These are phyloP conservation scores for Lactarius sp. DNA, from an alignment of 768 basidiomycete species.

Conservation along the genomic window DNA sequence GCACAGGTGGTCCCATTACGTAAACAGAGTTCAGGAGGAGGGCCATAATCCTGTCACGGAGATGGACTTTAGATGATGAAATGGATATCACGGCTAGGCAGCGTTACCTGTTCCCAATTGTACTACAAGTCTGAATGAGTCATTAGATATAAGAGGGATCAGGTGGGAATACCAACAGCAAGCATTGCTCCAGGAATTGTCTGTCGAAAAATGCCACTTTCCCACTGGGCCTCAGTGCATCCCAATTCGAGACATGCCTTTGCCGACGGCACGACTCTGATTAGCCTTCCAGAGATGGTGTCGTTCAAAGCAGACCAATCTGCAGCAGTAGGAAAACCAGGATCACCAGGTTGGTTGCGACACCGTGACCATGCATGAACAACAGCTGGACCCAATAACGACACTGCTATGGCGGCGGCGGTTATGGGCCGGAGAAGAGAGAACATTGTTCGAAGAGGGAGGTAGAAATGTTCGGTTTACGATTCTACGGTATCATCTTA, in stretches of 20 bases:
- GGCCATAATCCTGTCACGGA: neutral
- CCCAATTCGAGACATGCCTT: slow-evolving; percentile 2
- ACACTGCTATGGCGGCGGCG: neutral
- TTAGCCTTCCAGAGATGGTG: slow-evolving; percentile 11
- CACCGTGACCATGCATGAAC: slow-evolving; percentile 12
- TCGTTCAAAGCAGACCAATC: slow-evolving; percentile 22
- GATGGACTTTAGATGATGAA: neutral
- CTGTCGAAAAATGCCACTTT: slow-evolving; percentile 18
- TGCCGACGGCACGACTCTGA: slow-evolving; percentile 20
- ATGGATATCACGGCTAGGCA: neutral
- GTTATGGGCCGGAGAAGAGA: neutral
- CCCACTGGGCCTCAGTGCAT: slow-evolving; percentile 21
- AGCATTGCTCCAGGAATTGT: slow-evolving; percentile 23
- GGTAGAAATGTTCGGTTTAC: too few relatives aligned
- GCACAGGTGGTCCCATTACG: slow-evolving; percentile 10
- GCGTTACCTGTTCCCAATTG: slow-evolving; percentile 25
- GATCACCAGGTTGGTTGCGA: slow-evolving; percentile 24
- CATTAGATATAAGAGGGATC: neutral
- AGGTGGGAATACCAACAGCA: slow-evolving; percentile 9
- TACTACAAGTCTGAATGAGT: neutral
- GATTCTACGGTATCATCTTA: too few relatives aligned
- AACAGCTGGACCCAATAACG: neutral
- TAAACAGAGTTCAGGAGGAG: slow-evolving; percentile 4
- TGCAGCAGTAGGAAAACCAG: slow-evolving; percentile 11
- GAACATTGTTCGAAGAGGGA: neutral